Evolutionary conservation across 2,329 filamentous ascomycete species (phyloP).

Genomic region (Tricladium varicosporioides): DNA sequence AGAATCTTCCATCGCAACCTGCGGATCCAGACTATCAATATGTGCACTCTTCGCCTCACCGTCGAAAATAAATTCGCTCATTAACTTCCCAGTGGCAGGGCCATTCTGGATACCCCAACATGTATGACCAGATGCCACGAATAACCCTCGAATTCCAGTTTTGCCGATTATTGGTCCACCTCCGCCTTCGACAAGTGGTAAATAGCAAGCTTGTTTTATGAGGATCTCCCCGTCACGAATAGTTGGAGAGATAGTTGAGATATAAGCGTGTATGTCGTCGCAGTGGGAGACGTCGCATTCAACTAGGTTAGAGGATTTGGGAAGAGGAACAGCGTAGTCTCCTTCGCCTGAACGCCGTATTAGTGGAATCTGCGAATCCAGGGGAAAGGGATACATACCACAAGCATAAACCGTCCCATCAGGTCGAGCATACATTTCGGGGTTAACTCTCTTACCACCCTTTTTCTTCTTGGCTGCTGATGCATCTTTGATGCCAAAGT

Average conservation of each 20-base stretch:
- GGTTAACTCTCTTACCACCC: conserved; percentile 66
- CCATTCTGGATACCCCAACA: conserved; percentile 99
- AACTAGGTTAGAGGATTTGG: conserved; percentile 72
- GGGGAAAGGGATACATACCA: conserved; percentile 48
- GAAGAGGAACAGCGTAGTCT: conserved; percentile 72
- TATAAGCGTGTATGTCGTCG: conserved; percentile 81
- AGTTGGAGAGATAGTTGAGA: conserved; percentile 62
- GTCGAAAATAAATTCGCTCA: conserved; percentile 77
- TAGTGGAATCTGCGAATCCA: not conserved
- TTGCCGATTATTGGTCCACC: conserved; percentile 75
- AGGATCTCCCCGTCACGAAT: conserved; percentile 68
- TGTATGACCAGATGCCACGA: conserved; percentile 86
- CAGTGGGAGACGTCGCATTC: conserved; percentile 73
- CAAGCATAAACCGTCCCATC: conserved; percentile 91
- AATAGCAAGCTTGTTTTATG: conserved; percentile 85
- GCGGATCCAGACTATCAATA: conserved; percentile 65
- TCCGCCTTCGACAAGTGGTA: conserved; percentile 56
- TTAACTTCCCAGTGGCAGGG: conserved; percentile 78
- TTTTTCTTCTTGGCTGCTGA: conserved; percentile 48
- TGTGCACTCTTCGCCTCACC: conserved; percentile 67
- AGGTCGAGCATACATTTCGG: conserved; percentile 91
- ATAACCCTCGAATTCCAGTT: conserved; percentile 70
- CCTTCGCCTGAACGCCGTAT: conserved; percentile 59
- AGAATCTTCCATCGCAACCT: conserved; percentile 44
- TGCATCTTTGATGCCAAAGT: conserved; percentile 55